These are phyloP conservation scores for Papiliotrema fonsecae DNA, from an alignment of 1,284 basidiomycete genomes.

Conservation along the genomic window DNA sequence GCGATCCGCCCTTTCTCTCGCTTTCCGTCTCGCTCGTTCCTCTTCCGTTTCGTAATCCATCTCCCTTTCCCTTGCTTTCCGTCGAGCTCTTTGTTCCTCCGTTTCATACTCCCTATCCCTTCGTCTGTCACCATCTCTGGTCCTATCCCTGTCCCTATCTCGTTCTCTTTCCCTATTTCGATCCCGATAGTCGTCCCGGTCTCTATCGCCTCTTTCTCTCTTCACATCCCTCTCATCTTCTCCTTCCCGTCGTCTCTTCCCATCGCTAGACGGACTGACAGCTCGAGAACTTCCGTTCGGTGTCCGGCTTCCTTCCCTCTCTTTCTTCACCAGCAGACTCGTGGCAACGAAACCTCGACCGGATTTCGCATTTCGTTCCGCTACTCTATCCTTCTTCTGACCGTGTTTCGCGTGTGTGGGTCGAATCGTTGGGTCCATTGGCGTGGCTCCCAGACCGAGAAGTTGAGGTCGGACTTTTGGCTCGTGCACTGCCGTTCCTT, in stretches of 20 bases:
- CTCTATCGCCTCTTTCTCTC: conserved; percentile 8
- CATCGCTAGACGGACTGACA: conserved; percentile 12
- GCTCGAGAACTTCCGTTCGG: background rate
- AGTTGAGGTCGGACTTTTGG: conserved; percentile 75
- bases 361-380: conserved; percentile 15
- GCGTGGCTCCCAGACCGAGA: conserved; percentile 86
- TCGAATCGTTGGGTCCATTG: conserved; percentile 28
- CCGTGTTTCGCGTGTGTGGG: conserved; percentile 22
- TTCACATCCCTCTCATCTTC: conserved; percentile 14
- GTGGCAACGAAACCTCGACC: conserved; percentile 42
- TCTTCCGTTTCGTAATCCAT: conserved; percentile 10
- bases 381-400: conserved; percentile 23
- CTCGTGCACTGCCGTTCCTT: conserved; percentile 72
- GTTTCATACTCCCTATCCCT: conserved; percentile 6
- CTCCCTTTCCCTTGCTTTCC: conserved; percentile 5
- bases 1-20: conserved; percentile 11
- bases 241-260: conserved; percentile 15
- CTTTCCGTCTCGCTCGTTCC: conserved; percentile 12
- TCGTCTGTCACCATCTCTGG: conserved; percentile 10
- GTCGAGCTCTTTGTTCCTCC: conserved; percentile 3
- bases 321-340: conserved; percentile 30
- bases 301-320: conserved; percentile 7
- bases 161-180: conserved; percentile 14
- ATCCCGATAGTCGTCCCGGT: conserved; percentile 13
- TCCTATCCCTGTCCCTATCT: conserved; percentile 13